Base-by-base conservation (phyloP, 768 basidiomycete genomes). In the Leucocoprinus leucothites region DNA sequence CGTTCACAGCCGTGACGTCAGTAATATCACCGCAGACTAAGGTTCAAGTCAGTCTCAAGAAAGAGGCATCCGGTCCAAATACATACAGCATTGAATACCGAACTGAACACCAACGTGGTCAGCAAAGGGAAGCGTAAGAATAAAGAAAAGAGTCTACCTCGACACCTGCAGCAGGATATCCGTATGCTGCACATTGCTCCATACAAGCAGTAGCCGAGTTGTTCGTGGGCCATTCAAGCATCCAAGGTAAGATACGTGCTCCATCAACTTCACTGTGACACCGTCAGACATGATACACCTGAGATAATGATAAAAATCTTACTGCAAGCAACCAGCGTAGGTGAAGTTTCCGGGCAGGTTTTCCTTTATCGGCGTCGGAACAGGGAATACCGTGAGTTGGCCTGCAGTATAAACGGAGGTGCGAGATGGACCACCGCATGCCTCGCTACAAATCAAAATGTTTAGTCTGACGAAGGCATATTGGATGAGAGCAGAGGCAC, bases 341-440 rank as follows among this genome's bases (percentile, higher is more conserved):
- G 63, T 26, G 82, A 82, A 92, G 31, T 80, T 64, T 18, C 82
- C 82, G 2, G 87, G 86, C 25, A 92, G 77, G 57, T 67, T 73
- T 1, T 80, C 81, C 7, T 71, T 83, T 60, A 82, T 78, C 1
- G 75, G 63, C 0, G 71, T 69, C 3, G 90, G 88, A 9, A 90
- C 78, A 0, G 88, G 81, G 16, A 84, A 69, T 6, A 74, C 74
- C 0, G 74, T 78, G 47, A 91, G 71, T 40, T 71, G 76, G 3
- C 70, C 72, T 7, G 68, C 79, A 0, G 80, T 74, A 60, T 91
- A 91, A 13, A 89, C 79, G 1, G 87, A 89, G 24, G 91, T 63
- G n/a, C 82, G 78, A 62, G 85, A 84, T 1, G 84, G 80, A 5
- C 84, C 90, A 64, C 90, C 90, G 58, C 89, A 92, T 40, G 82